These are phyloP conservation scores for Phytophthora agathidicida DNA, from an alignment of 352 stramenopile species.

Conservation along the genomic window DNA sequence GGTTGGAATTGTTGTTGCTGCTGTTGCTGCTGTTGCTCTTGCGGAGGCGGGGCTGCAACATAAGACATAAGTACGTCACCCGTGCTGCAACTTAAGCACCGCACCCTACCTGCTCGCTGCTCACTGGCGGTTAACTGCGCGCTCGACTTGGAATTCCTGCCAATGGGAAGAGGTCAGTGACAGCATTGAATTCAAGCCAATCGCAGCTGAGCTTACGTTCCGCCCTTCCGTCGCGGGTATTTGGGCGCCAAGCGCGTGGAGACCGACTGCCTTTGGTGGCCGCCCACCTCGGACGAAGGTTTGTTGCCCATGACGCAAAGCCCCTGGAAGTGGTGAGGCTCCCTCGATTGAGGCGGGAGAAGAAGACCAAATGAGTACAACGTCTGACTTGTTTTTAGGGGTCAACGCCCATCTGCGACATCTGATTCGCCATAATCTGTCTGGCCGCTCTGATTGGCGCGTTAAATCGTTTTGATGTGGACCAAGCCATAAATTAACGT, in stretches of 20 bases:
- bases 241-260: slow-evolving; percentile 34
- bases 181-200: slow-evolving; percentile 7
- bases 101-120: slow-evolving; percentile 19
- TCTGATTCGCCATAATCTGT: too few species aligned
- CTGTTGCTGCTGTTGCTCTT: slow-evolving; percentile 13
- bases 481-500: slow-evolving; percentile 11
- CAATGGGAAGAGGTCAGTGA: slow-evolving; percentile 9
- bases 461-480: too few species aligned
- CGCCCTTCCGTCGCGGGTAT: slow-evolving; percentile 17
- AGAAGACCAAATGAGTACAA: slow-evolving; percentile 18
- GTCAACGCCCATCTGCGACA: too few species aligned
- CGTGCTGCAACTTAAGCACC: slow-evolving; percentile 5
- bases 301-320: slow-evolving; percentile 46
- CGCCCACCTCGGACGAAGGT: slow-evolving; percentile 22
- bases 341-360: slow-evolving; percentile 28
- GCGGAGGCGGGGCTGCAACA: slow-evolving; percentile 15
- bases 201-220: neutral
- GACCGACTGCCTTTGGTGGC: neutral
- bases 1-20: too few species aligned
- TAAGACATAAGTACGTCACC: slow-evolving; percentile 3
- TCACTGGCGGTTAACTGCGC: slow-evolving; percentile 18
- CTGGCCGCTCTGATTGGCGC: too few species aligned
- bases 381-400: slow-evolving; percentile 15
- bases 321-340: neutral
- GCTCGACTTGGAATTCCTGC: slow-evolving; percentile 15